Base-by-base conservation (phyloP, 805 yeast species). In the Danielozyma ontarioensis region DNA sequence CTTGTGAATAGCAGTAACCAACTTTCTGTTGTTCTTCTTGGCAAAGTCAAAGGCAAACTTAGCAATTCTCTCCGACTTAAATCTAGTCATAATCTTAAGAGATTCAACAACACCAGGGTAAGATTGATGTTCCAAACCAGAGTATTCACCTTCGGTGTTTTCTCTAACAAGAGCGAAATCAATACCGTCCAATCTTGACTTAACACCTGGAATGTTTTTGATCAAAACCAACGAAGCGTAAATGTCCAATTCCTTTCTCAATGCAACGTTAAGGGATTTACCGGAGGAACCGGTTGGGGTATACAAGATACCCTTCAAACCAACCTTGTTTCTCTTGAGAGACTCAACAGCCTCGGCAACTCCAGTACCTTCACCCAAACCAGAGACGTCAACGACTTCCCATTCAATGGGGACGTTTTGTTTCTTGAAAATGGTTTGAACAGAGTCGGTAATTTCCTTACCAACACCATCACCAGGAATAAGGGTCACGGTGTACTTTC, bases 391-490 rank as follows among this genome's bases (percentile, higher is more conserved):
- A 31, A 67, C 62, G 25, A 62, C 58, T 63, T 93, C 97, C 83
- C 93, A 93, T 50, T 88, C 96, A 47, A 90, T 80, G 48, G 98
- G 98, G 28, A 93, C 83, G 46, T 77, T 78, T 65, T 84, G 88
- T 42, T 86, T 77, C 57, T 80, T 75, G 74, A 90, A 90, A 59
- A 90, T 84, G 48, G 86, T 77, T 62, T 83, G 80, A 40, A 90
- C 98, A 17, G 97, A 83, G 62, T 84, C 90, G 39, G 97, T 83
- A 59, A 89, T 85, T 70, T 89, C 96, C 57, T 81, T 82, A 64
- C 98, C 98, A 48, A 89, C 83, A 76, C 97, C 97, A 59, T 90
- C 98, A 67, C 98, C 96, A 39, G 97, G 97, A 50, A 90, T 82
- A 60, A 90, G 74, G 32, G 98, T 90, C 37, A 93, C 96, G 33